A percentile compares a stretch with the other conserved stretches of the same genome.
Evolutionary conservation across 768 basidiomycete species (phyloP).

Genomic region (Mrakia frigida): DNA sequence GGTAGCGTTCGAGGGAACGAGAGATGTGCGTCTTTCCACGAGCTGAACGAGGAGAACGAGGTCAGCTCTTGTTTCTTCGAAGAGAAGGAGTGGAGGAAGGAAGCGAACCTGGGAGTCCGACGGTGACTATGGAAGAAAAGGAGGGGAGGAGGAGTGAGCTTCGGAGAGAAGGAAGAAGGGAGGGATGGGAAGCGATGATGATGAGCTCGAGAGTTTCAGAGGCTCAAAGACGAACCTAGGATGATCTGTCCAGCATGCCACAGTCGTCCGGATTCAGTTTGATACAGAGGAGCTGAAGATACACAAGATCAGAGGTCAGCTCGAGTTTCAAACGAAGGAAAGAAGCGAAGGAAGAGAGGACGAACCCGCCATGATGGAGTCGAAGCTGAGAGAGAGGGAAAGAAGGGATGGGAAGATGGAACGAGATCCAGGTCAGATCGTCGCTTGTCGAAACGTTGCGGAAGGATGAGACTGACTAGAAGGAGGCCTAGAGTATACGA

Average conservation of each 20-base stretch:
- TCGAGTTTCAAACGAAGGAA: background rate
- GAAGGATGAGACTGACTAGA: background rate
- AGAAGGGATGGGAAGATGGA: background rate
- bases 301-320: background rate
- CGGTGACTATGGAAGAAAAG: slow-evolving; percentile 58
- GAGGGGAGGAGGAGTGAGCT: background rate
- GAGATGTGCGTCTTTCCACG: slow-evolving; percentile 97
- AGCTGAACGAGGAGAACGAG: slow-evolving; percentile 46
- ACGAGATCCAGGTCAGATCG: background rate
- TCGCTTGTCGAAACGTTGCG: background rate
- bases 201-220: background rate
- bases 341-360: background rate
- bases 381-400: background rate
- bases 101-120: slow-evolving; percentile 65
- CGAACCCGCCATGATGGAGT: background rate
- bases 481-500: no score
- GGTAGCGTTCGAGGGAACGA: slow-evolving; percentile 89
- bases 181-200: background rate
- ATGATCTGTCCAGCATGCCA: slow-evolving; percentile 84
- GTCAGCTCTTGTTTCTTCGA: background rate
- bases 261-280: slow-evolving; percentile 58
- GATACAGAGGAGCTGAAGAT: slow-evolving; percentile 82
- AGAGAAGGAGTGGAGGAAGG: background rate
- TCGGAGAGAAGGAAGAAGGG: background rate
- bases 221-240: slow-evolving; percentile 12